Base-by-base conservation (phyloP, 139 green algal species). In the Asterochloris sp. region DNA sequence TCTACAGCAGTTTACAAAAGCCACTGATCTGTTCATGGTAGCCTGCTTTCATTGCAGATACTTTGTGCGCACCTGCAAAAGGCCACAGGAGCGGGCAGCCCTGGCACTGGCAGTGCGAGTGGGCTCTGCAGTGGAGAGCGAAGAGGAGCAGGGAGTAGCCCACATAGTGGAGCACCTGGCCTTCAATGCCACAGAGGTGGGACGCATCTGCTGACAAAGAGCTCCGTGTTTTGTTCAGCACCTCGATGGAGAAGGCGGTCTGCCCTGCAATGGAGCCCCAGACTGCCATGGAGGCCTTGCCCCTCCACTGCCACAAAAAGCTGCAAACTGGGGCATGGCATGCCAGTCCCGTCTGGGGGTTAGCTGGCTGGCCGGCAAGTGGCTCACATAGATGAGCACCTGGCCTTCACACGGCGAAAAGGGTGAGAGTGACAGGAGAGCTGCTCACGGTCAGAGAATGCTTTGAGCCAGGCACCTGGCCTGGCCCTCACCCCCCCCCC, bases 101-200 rank as follows among this genome's bases (percentile, higher is more conserved):
- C 68, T 97, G 19, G 91, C 89, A 10, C 84, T 97, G 29, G 92
- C 79, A 28, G 87, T 97, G n/a, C 88, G 73, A 24, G 84, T 91
- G 15, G 89, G 92, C 26, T 94, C 87, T 38, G 86, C 94, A 0
- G 80, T 87, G 12, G 94, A 97, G 86, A 82, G 86, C 19, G 93
- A 97, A 14, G 62, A 91, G 16, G 94, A 96, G 83, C 85, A 82
- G 19, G 92, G 92, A 15, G 78, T 97, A 16, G 94, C 95, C 0
- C 95, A 98, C 88, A 95, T 98, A 61, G 75, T 97, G 62, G 94
- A 98, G 88, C 94, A 98, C 87, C 86, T 98, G 69, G 94, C 94
- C 6, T 98, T 98, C 88, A 94, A 92, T 71, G 93, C 91, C 10
- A 98, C 94, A 67, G 85, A 84, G 81, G 81, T 76, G 17, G 16